Evolutionary conservation across 345 rosid species (phyloP), one percentile per base, ranked within the genome.

Genomic region (Eucalyptus marginata): DNA sequence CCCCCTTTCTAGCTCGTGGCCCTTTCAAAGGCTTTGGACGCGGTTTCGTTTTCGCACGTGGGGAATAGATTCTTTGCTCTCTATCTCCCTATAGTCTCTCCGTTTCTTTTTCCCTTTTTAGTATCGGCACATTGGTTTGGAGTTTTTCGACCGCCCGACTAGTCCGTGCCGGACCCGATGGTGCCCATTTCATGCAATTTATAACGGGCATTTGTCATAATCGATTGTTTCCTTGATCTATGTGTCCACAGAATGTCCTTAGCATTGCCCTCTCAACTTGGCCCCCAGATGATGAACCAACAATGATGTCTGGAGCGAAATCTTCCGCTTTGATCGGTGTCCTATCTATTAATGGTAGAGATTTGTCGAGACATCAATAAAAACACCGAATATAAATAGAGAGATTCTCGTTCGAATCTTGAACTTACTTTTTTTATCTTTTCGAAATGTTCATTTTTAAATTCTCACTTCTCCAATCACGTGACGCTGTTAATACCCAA

Each of bases 401-500:
- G 25, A 68, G 25, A 68, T 68, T 1, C 13, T 33, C 0, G 1
- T 7, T 33, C 2, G 7, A 31, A 66, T 31, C 7, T 16, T 8
- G 22, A 66, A 52, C 3, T 64, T 64, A 29, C 3, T 59, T 18
- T 52, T 9, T 59, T 59, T 59, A 59, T 59, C 4, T 59, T 27
- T 11, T 25, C 7, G 15, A 11, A 29, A 62, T 62, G 36, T 36
- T 13, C 18, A 1, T n/a, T 64, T n/a, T n/a, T 14, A 13, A n/a
- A 64, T 64, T 13, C 11, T 64, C 36, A n/a, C 76, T 14, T n/a
- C 10, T 31, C 2, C 31, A 29, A 27, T 27, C 12, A 62, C 8
- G 3, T 6, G 68, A 27, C 4, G 4, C 8, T 2, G 0, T 27
- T 7, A 29, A 27, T 62, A 27, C 0, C n/a, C 33, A 12, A 12